Percentiles rank a stretch among this genome's conserved stretches.
Conservation (phyloP, 495 filamentous ascomycete species). For the Penicillium maclennaniae region DNA sequence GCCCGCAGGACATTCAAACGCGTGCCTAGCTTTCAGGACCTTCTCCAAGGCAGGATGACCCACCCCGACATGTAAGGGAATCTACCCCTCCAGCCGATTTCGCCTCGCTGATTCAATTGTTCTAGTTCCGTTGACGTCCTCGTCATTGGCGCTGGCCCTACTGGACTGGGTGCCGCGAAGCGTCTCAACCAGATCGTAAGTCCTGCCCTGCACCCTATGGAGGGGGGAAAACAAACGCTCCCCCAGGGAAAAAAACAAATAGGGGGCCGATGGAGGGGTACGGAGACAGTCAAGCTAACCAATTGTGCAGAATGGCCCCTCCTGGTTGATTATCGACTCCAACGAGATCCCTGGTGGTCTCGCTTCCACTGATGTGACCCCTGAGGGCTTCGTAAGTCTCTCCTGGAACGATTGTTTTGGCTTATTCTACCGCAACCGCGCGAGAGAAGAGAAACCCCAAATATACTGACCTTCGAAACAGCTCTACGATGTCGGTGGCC, state of each 20-base stretch:
- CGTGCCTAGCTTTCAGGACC: constrained; percentile 58
- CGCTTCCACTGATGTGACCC: constrained; percentile 92
- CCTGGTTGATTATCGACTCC: constrained; percentile 93
- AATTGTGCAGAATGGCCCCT: constrained; percentile 66
- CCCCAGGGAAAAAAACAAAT: constrained; percentile 12
- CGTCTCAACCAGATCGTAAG: constrained; percentile 92
- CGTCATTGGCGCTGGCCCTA: constrained; percentile 96
- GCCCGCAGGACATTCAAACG: constrained; percentile 51
- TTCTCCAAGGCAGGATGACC: constrained; percentile 58
- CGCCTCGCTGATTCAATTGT: constrained; percentile 9
- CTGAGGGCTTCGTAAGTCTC: constrained; percentile 91
- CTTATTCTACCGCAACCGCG: neutral
- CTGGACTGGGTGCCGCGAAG: constrained; percentile 95
- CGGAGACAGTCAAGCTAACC: constrained; percentile 20
- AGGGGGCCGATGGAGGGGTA: constrained; percentile 22
- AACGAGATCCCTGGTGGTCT: constrained; percentile 94
- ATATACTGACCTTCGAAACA: constrained; percentile 28
- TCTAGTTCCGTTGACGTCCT: constrained; percentile 90
- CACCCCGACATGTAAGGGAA: constrained; percentile 48
- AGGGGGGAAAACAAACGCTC: constrained; percentile 1
- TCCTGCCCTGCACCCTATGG: constrained; percentile 19
- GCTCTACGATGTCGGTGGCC: constrained; percentile 98
- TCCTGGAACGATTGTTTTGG: neutral
- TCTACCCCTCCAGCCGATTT: neutral
- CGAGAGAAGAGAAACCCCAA: neutral